Conservation (phyloP, 2,329 filamentous ascomycete species). For the Monascus ruber region DNA sequence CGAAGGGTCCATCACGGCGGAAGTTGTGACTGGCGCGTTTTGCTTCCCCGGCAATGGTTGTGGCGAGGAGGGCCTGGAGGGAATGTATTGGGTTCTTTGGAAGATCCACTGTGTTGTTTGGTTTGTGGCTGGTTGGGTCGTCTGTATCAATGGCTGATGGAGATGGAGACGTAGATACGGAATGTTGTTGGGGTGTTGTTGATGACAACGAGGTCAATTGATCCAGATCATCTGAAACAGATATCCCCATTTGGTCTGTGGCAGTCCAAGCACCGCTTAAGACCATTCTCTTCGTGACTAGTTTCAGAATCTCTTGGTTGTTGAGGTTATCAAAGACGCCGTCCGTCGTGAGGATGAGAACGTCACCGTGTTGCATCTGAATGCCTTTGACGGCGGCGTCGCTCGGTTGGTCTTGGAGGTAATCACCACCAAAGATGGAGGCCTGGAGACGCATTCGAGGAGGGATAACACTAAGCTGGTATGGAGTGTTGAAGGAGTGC, state of each 20-base stretch:
- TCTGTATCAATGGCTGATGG: neutral
- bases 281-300: slow-evolving; percentile 68
- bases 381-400: slow-evolving; percentile 74
- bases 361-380: slow-evolving; percentile 73
- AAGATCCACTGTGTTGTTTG: slow-evolving; percentile 4
- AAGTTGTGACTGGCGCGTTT: slow-evolving; percentile 74
- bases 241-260: slow-evolving; percentile 47
- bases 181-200: too few species aligned
- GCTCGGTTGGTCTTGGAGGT: slow-evolving; percentile 69
- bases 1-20: slow-evolving; percentile 81
- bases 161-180: slow-evolving; percentile 7
- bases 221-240: slow-evolving; percentile 50
- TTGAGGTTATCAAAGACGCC: slow-evolving; percentile 94
- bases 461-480: slow-evolving; percentile 82
- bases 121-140: neutral
- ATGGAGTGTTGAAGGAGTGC: slow-evolving; percentile 96
- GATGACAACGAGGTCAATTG: slow-evolving; percentile 36
- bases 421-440: slow-evolving; percentile 69
- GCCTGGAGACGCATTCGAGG: slow-evolving; percentile 67
- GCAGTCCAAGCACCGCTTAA: slow-evolving; percentile 61
- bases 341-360: slow-evolving; percentile 88
- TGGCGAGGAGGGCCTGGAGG: slow-evolving; percentile 67
- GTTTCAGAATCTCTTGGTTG: slow-evolving; percentile 73
- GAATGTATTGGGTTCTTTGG: slow-evolving; percentile 30
- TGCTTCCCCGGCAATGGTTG: slow-evolving; percentile 67